Conservation (phyloP, 169 alveolate species). For the Eimeria falciformis region DNA sequence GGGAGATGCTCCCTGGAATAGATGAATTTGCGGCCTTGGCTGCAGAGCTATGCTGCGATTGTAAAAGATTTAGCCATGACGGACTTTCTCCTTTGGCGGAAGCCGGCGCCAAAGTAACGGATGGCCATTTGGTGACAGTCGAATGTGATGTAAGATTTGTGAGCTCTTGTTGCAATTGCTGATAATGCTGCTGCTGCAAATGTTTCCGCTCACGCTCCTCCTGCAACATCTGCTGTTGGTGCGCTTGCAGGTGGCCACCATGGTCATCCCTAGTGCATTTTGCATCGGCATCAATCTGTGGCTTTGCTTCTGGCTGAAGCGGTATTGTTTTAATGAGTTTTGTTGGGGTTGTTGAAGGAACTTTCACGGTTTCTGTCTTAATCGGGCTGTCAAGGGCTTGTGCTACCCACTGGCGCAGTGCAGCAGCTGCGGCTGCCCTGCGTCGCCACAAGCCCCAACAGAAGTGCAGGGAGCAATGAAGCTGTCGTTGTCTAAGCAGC, state of each 20-base stretch:
- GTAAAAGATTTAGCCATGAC: no score
- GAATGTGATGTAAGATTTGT: no score
- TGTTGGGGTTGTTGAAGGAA: not conserved
- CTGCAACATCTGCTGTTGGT: not conserved
- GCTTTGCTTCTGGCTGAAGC: not conserved
- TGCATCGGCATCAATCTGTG: not conserved
- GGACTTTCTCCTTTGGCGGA: no score
- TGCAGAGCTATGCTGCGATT: no score
- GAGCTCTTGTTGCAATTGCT: not conserved
- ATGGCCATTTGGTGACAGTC: no score
- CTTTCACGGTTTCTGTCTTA: not conserved
- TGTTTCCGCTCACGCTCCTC: not conserved
- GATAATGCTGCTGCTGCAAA: no score
- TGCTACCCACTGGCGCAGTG: conserved; percentile 64
- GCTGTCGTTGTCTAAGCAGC: not conserved
- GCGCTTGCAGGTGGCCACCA: not conserved
- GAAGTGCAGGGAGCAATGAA: not conserved
- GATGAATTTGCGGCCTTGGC: no score
- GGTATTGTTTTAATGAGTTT: not conserved
- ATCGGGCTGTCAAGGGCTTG: conserved; percentile 46
- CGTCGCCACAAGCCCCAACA: conserved; percentile 64
- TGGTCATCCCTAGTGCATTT: not conserved
- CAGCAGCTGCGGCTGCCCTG: conserved; percentile 37
- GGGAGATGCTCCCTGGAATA: no score
- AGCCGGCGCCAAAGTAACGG: no score